phyloP scores from a whole-genome alignment of 2,329 filamentous ascomycete genomes.

The Rasamsonia emersonii region DNA sequence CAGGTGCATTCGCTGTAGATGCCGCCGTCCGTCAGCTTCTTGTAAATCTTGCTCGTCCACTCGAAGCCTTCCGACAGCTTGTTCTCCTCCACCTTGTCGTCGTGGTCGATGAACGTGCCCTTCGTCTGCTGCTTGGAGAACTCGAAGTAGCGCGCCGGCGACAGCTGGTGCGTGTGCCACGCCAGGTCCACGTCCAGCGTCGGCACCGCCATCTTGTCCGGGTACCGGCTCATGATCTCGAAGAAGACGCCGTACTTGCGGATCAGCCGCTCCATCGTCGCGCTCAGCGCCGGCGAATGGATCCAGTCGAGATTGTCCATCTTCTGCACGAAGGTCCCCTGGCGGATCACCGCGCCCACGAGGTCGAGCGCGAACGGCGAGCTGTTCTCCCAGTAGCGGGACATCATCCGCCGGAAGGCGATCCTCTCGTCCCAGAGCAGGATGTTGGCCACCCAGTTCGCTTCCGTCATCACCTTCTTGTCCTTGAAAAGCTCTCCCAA shows the following conservation, averaged over 20 bases:
- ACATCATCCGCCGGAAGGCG: conserved; percentile 34
- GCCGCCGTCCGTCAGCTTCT: conserved; percentile 51
- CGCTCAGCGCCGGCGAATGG: conserved; percentile 55
- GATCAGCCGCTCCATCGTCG: conserved; percentile 58
- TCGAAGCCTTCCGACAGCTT: conserved; percentile 58
- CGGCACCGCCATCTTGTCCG: conserved; percentile 24
- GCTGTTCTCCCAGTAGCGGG: conserved; percentile 35
- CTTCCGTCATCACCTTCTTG: conserved; percentile 28
- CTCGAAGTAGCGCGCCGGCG: conserved; percentile 52
- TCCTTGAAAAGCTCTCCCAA: conserved; percentile 42
- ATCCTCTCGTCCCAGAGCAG: conserved; percentile 17
- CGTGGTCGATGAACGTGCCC: conserved; percentile 62
- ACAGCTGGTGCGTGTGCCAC: conserved; percentile 67
- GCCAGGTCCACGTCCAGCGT: conserved; percentile 30
- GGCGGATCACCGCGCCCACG: conserved; percentile 35
- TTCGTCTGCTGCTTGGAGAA: conserved; percentile 43
- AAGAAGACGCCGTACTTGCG: conserved; percentile 44
- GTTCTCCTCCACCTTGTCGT: conserved; percentile 70
- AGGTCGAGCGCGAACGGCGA: conserved; percentile 33
- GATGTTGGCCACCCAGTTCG: conserved; percentile 22
- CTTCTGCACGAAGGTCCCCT: conserved; percentile 41
- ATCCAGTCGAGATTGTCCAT: conserved; percentile 73
- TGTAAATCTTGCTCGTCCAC: conserved; percentile 64
- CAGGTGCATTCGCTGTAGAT: conserved; percentile 72
- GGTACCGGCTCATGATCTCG: conserved; percentile 30